Conservation (phyloP, 345 rosid species). For the Aquilaria malaccensis region DNA sequence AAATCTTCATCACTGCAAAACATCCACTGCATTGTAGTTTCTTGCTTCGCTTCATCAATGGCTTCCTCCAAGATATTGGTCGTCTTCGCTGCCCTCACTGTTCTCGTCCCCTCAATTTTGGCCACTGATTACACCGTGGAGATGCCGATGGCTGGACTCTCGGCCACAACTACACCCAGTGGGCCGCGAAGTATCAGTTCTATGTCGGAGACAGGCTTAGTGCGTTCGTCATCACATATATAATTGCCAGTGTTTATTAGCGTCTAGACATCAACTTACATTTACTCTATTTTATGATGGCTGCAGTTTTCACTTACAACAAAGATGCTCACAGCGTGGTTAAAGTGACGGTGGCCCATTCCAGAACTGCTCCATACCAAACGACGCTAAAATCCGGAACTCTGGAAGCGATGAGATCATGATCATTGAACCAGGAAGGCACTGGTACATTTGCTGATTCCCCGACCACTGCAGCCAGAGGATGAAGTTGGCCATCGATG, state of each 20-base stretch:
- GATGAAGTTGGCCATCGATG: conserved; percentile 25
- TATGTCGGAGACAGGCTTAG: conserved; percentile 29
- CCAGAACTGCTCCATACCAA: conserved; percentile 15
- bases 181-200: conserved; percentile 29
- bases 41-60: conserved; percentile 12
- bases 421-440: conserved; percentile 17
- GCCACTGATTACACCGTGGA: conserved; percentile 33
- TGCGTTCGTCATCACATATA: neutral
- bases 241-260: neutral
- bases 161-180: conserved; percentile 22
- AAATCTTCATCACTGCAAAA: too few species aligned
- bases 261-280: neutral
- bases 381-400: neutral
- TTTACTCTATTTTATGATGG: neutral
- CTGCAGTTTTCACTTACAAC: conserved; percentile 28
- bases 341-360: conserved; percentile 18
- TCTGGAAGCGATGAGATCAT: conserved; percentile 22
- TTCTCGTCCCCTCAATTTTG: conserved; percentile 11
- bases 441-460: conserved; percentile 32
- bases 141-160: conserved; percentile 36
- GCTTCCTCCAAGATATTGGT: conserved; percentile 20
- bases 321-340: conserved; percentile 22
- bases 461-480: conserved; percentile 17
- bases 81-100: conserved; percentile 13
- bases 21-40: too few species aligned